Base-by-base conservation (phyloP, 1,284 basidiomycete genomes). In the Pseudozyma sp. region DNA sequence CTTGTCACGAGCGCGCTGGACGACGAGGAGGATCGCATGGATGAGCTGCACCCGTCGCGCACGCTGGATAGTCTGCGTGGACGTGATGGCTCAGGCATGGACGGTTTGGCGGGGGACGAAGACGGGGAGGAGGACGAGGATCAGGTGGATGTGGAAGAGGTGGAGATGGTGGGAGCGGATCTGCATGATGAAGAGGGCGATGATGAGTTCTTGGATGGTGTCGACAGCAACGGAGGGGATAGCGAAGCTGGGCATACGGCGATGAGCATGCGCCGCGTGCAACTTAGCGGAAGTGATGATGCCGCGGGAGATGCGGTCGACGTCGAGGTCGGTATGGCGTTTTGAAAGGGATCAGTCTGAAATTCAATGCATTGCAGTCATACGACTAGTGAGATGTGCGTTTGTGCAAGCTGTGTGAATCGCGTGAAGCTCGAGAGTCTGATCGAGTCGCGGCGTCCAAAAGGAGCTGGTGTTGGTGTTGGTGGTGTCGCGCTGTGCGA, bases 11-110 rank as follows among this genome's bases (percentile, higher is more conserved):
- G 66, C 40, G 57, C 55, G 19, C 52, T 67, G 17, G 75, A 77
- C n/a, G 75, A 74, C 34, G 70, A 77, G 29, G 75, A 77, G 37
- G 69, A 65, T 29, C 65, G 66, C 5, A 54, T 59, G 44, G 69
- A 69, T 29, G 50, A 19, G 6, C 29, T 60, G 48, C 60, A 57
- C 37, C 57, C 46, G 3, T 66, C 53, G 9, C 49, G 68, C 34
- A 56, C 52, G 2, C 52, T 74, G 31, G 53, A 61, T 7, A 55
- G 51, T 30, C 44, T 69, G 6, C 46, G 33, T 13, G 57, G 14
- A 13, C 39, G 42, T 24, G 63, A 56, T 39, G 40, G 33, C 8
- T 52, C 51, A 6, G 55, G 24, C 1, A 40, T 63, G 48, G 59
- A 57, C 30, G 55, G 48, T 4, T 61, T 51, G 3, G 62, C 52